These are phyloP conservation scores for Orbilia oligospora DNA, from an alignment of 2,329 filamentous ascomycete genomes.

Conservation along the genomic window DNA sequence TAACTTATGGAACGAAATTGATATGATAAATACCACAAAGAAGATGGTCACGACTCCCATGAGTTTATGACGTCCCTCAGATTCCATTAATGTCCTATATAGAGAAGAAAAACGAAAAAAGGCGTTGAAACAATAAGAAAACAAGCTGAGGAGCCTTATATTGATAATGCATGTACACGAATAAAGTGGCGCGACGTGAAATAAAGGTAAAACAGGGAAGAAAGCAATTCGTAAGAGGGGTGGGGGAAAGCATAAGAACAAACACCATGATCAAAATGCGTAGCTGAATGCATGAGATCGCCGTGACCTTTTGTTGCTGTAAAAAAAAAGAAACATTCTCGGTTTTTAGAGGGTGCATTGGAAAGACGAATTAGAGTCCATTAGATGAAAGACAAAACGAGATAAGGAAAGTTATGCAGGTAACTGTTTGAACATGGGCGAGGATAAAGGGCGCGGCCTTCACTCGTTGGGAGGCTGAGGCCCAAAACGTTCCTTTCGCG, in stretches of 20 bases:
- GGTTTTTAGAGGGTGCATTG: not conserved
- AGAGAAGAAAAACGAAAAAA: not conserved
- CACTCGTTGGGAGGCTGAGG: conserved; percentile 6
- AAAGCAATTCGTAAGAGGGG: not conserved
- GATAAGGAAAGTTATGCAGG: not conserved
- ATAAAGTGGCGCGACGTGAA: conserved; percentile 7
- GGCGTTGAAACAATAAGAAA: not conserved
- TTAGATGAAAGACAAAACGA: not conserved
- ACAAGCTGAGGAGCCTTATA: conserved; percentile 19
- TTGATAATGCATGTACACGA: conserved; percentile 47
- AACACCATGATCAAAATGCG: conserved; percentile 32
- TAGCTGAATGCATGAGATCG: conserved; percentile 36
- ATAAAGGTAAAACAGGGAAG: conserved; percentile 23
- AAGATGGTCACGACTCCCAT: not conserved
- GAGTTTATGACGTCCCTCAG: not conserved
- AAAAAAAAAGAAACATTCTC: conserved; percentile 33
- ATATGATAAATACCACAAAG: not conserved
- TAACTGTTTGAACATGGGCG: not conserved
- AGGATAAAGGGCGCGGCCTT: not conserved
- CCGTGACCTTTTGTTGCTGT: conserved; percentile 10
- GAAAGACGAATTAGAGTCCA: conserved; percentile 19
- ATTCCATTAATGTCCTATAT: conserved; percentile 44
- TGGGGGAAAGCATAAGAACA: conserved; percentile 9
- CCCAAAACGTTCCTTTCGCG: conserved; percentile 42
- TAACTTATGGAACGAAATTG: not conserved